Evolutionary conservation across 164 flowering plant species (phyloP), one percentile per base, ranked within the genome.

Genomic region (Chimonanthus salicifolius): DNA sequence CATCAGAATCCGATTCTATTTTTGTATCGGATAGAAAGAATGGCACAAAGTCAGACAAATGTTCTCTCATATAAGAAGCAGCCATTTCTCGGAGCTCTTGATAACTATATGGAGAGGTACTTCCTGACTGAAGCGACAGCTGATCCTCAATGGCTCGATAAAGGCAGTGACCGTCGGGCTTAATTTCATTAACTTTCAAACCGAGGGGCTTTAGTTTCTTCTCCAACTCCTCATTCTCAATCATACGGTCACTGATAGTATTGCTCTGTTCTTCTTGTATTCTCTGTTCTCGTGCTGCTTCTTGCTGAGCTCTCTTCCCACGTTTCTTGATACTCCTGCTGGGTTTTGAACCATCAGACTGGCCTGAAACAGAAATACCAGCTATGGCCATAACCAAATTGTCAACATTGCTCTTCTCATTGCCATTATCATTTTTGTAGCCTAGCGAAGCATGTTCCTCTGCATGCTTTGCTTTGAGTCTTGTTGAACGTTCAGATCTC

Each of bases 111-210:
- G 90, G 91, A 50, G 92, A 85, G 20, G 4, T 78, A 68, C 93
- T 94, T 62, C 90, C 88, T 1, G 88, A 80, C 7, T 81, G 75
- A 16, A 75, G 74, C 6, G 90, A 86, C 62, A 93, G 84, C 79
- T 95, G 99, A 79, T 92, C 83, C 81, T 93, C 97, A 10, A 95
- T 88, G 47, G 97, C 97, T 60, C 95, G 84, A 75, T 93, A 93
- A 13, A 95, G 92, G 78, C 99, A 93, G 78, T 93, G 96, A 60
- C 98, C 97, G 74, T 95, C 98, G 13, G 97, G 94, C 76, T 93
- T 95, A 75, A 93, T 90, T 73, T 95, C 97, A 70, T 77, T 83
- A 21, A 95, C 84, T 15, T 81, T 80, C 79, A 95, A 80, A 2
- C 92, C 97, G 6, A 93, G 85, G 50, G 99, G 97, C 51, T 83